Percentiles rank a stretch among this genome's conserved stretches.
Evolutionary conservation across 2,329 filamentous ascomycete genomes (phyloP).

Genomic region (Aureobasidium namibiae): DNA sequence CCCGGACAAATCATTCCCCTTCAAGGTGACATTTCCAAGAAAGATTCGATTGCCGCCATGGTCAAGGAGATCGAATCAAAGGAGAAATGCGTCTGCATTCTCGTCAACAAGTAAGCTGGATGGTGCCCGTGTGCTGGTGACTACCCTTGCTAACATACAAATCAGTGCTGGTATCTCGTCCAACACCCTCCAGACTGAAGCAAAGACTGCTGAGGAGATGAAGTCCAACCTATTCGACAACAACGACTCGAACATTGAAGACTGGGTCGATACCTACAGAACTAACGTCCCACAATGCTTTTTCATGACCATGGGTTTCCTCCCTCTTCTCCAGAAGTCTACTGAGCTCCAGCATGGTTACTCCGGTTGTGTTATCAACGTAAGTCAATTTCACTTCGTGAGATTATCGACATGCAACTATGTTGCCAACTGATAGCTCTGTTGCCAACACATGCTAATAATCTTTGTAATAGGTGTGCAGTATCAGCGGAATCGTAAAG

Average conservation of each 20-base stretch:
- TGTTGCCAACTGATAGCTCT: neutral
- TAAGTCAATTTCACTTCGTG: constrained; percentile 15
- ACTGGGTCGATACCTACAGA: constrained; percentile 38
- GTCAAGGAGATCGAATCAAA: constrained; percentile 35
- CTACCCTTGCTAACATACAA: neutral
- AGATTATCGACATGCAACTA: too few relatives aligned
- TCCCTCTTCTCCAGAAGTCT: constrained; percentile 37
- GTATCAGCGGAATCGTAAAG: constrained; percentile 38
- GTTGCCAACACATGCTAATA: neutral
- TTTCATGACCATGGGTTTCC: constrained; percentile 39
- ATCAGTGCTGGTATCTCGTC: constrained; percentile 38
- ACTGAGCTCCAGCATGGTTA: constrained; percentile 35
- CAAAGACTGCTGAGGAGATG: constrained; percentile 32
- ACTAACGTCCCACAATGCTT: constrained; percentile 42
- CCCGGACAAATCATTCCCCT: constrained; percentile 40
- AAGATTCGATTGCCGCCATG: constrained; percentile 32
- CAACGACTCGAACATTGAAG: constrained; percentile 32
- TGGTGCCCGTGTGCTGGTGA: neutral
- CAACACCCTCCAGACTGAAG: constrained; percentile 31
- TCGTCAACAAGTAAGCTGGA: constrained; percentile 29
- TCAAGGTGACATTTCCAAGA: constrained; percentile 36
- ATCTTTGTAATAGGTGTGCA: constrained; percentile 17
- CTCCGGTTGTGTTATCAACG: constrained; percentile 39
- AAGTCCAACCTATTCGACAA: constrained; percentile 38
- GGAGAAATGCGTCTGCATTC: constrained; percentile 38